Evolutionary conservation across 2,329 filamentous ascomycete genomes (phyloP), one percentile per base, ranked within the genome.

Genomic region (Penicillium sp.): DNA sequence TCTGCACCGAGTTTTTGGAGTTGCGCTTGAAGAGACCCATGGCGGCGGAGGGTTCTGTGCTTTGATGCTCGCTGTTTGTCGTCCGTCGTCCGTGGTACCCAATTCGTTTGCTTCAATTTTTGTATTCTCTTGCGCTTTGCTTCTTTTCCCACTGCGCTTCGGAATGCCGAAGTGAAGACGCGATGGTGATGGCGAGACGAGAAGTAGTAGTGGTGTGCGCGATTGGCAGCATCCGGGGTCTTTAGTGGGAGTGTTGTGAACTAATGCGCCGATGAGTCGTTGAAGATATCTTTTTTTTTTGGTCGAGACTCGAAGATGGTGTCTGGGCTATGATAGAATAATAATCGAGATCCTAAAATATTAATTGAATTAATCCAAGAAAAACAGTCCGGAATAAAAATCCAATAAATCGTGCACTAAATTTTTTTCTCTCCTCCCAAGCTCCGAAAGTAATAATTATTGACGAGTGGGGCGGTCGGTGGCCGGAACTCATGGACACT

Each of bases 1-100:
- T 71, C 33, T 72, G 71, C 39, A 69, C 70, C 18, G 73, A 74
- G 55, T 69, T 70, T 56, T 74, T 77, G n/a, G 75, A 75, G 62
- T 80, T 80, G 67, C 77, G 77, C 69, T 76, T 79, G 69, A 81
- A 80, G 56, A 80, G 68, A 60, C 77, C 77, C 78, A 79, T 79
- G 64, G 58, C 60, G 65, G 36, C 60, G 37, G 58, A 50, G 19
- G 36, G 14, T 60, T 56, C 35, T 31, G 46, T 18, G n/a, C 31
- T 35, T 56, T 27, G 27, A 24, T 18, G 10, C 31, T 35, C 31
- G 46, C 33, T 14, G n/a, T 33, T 35, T 19, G 31, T 19, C 5
- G 27, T 19, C 18, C 31, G 27, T 35, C 13, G 22, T 33, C 3
- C 27, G 27, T 13, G n/a, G 16, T 47, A 10, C 7, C 31, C 31